phyloP scores from a whole-genome alignment of 306 rosid genomes.

The Glycine latifolia region DNA sequence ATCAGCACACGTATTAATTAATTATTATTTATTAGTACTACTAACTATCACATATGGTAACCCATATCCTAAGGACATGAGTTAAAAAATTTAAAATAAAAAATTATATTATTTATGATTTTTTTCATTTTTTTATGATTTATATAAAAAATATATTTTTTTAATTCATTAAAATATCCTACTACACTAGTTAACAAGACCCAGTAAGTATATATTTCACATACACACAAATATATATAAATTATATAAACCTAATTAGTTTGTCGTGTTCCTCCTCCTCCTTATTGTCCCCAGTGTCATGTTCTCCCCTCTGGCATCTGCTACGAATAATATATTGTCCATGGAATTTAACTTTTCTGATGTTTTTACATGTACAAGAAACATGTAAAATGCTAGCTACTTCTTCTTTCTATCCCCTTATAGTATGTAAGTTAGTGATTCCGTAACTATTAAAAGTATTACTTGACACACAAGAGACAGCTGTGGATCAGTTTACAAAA shows the following conservation, averaged over 20 bases:
- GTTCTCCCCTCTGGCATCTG: constrained; percentile 29
- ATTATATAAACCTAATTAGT: background rate
- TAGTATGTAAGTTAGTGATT: constrained; percentile 19
- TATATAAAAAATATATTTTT: no score
- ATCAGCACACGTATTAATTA: background rate
- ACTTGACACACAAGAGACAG: constrained; percentile 24
- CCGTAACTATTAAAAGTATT: constrained; percentile 21
- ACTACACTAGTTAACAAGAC: no score
- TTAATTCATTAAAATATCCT: no score
- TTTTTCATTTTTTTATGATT: no score
- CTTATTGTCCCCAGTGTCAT: constrained; percentile 36
- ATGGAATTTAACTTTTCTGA: constrained; percentile 54
- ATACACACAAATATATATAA: no score
- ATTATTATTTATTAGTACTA: background rate
- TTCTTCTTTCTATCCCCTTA: constrained; percentile 42
- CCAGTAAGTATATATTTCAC: no score
- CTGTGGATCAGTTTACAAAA: constrained; percentile 1
- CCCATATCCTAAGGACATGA: no score
- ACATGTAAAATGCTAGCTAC: constrained; percentile 22
- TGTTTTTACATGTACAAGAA: constrained; percentile 47
- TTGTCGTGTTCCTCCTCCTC: constrained; percentile 33
- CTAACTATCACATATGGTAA: no score
- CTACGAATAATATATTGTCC: constrained; percentile 47
- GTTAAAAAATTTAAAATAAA: no score
- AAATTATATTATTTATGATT: no score